phyloP scores from a whole-genome alignment of 169 alveolate species.

The Amoebophrya sp. region DNA sequence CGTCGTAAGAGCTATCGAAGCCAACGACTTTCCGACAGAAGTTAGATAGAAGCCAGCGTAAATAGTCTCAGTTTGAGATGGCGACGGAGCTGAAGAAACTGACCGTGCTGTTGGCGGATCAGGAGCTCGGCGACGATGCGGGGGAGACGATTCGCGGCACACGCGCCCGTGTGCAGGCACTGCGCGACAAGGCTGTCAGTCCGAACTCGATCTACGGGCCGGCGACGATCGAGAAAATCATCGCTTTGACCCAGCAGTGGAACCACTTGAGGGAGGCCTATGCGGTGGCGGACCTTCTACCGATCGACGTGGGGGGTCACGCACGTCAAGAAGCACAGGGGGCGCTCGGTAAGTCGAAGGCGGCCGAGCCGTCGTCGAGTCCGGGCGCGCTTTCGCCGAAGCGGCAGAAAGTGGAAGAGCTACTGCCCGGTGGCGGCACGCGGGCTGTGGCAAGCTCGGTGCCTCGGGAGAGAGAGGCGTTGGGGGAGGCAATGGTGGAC shows the following conservation, averaged over 20 bases:
- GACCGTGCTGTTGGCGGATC: background rate
- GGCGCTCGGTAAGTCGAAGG: too few species aligned
- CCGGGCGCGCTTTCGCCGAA: too few species aligned
- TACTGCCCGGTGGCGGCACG: background rate
- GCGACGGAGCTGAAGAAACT: background rate
- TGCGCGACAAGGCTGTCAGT: background rate
- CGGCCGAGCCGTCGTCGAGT: too few species aligned
- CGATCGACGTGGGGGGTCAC: too few species aligned
- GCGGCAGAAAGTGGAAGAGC: background rate
- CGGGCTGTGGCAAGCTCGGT: background rate
- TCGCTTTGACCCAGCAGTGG: background rate
- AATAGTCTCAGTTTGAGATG: too few species aligned
- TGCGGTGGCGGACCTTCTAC: too few species aligned
- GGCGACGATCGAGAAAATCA: background rate
- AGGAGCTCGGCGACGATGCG: background rate
- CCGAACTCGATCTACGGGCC: background rate
- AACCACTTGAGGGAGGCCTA: background rate
- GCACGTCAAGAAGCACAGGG: too few species aligned
- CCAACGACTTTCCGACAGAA: too few species aligned
- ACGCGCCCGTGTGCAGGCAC: background rate
- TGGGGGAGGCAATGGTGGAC: too few species aligned
- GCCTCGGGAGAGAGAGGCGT: too few species aligned
- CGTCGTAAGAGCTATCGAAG: too few species aligned
- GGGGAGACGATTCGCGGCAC: background rate
- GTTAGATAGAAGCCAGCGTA: too few species aligned